Evolutionary conservation across 2,329 filamentous ascomycete species (phyloP).

Genomic region (Endothia cerciana): DNA sequence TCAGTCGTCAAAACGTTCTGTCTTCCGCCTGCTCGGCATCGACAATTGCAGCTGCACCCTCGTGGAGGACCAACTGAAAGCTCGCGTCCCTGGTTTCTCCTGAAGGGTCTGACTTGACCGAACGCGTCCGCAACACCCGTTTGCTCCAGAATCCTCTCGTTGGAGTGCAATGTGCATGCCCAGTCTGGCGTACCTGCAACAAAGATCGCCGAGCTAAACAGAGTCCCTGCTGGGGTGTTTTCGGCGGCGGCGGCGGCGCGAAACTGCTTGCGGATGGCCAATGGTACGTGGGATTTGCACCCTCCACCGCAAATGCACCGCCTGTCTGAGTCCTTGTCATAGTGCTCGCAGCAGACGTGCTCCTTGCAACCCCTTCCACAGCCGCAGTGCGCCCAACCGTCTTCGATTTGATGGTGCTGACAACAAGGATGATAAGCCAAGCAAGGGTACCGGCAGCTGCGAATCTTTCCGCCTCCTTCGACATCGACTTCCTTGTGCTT

Average conservation of each 20-base stretch:
- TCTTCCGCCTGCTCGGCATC: not conserved
- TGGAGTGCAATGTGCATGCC: no score
- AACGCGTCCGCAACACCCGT: no score
- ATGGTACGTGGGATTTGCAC: not conserved
- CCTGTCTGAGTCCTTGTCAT: not conserved
- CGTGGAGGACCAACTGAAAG: no score
- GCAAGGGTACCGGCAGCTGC: not conserved
- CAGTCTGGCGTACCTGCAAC: no score
- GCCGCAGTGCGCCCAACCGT: not conserved
- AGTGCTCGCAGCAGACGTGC: conserved; percentile 5
- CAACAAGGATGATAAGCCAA: not conserved
- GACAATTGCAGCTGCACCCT: not conserved
- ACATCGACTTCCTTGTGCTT: not conserved
- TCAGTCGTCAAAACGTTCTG: not conserved
- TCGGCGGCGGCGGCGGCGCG: no score
- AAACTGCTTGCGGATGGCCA: not conserved
- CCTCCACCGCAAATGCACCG: not conserved
- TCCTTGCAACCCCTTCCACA: not conserved
- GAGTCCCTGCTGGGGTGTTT: no score
- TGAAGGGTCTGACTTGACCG: no score
- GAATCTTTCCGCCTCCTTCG: not conserved
- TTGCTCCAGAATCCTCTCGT: no score
- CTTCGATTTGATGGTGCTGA: not conserved
- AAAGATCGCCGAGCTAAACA: no score
- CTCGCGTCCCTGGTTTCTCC: not conserved